These are phyloP conservation scores for Alloteropsis angusta DNA, from an alignment of 202 grass and related monocot genomes.

Conservation along the genomic window DNA sequence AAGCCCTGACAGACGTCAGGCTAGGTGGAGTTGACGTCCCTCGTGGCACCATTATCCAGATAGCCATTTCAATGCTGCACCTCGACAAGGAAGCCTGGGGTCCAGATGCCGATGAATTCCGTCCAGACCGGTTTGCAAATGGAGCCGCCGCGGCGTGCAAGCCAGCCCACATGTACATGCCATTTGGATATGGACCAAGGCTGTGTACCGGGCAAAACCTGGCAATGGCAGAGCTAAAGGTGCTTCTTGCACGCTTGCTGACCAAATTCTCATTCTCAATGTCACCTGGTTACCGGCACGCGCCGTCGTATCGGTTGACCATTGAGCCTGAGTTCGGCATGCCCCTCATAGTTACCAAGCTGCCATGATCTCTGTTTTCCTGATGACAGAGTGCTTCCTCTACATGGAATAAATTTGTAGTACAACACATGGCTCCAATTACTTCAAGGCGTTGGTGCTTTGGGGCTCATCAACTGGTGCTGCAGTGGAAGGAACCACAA, in stretches of 20 bases:
- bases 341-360: slow-evolving; percentile 41
- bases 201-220: slow-evolving; percentile 57
- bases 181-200: slow-evolving; percentile 46
- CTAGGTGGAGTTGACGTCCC: slow-evolving; percentile 40
- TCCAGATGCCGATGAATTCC: slow-evolving; percentile 37
- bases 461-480: background rate
- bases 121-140: slow-evolving; percentile 41
- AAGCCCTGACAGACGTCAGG: slow-evolving; percentile 40
- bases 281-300: slow-evolving; percentile 46
- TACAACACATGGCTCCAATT: background rate
- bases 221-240: slow-evolving; percentile 63
- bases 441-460: background rate
- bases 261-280: slow-evolving; percentile 37
- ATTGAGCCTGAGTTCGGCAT: slow-evolving; percentile 48
- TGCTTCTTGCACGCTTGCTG: slow-evolving; percentile 46
- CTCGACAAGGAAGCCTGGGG: slow-evolving; percentile 46
- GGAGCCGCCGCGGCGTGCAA: slow-evolving; percentile 33
- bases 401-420: too few species aligned
- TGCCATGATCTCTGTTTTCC: background rate
- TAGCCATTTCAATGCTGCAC: slow-evolving; percentile 39
- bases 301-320: slow-evolving; percentile 36
- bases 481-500: background rate
- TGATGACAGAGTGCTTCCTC: background rate
- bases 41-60: slow-evolving; percentile 36
- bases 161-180: slow-evolving; percentile 53